Evolutionary conservation across 2,329 filamentous ascomycete species (phyloP), one percentile per base, ranked within the genome.

Genomic region (Aspergillus fischeri): DNA sequence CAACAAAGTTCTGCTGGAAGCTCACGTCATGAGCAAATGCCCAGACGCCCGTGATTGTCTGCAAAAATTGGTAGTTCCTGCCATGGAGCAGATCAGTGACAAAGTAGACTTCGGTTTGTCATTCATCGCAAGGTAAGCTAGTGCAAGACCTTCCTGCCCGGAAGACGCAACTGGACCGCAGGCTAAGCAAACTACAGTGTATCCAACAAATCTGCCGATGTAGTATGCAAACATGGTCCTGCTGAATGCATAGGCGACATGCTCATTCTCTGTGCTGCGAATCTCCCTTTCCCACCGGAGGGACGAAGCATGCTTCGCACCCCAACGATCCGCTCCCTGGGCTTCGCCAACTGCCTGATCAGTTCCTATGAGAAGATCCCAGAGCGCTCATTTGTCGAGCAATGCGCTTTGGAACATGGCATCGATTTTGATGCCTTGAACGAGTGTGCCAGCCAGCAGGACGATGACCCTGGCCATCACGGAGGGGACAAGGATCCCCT

Each of bases 21-120:
- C 91, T 55, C 93, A 97, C 73, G 94, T 97, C 66, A 99, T 97
- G 88, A 90, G 87, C 77, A 97, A 97, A 81, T 99, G 94, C 69
- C 92, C 93, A 0, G 94, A 99, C 75, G 92, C 94, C 2, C 83
- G 82, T 73, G 88, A 91, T 70, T 97, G 93, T 68, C 80, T 99
- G 21, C 84, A 86, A 60, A 80, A 92, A 58, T 77, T 99, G 65
- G 82, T 99, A 25, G 77, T 97, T 17, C 94, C 94, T 0, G 83
- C 87, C 24, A 97, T 99, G 92, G 86, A 91, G 73, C 83, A 85
- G 57, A 83, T 92, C 41, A 81, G 85, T 60, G 84, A 91, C 62
- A 94, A 95, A 73, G 91, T 97, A 60, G 87, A 96, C 79, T 97
- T 99, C 73, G 88, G 83, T 29, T 81, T 97, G 58, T 94, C 91